phyloP scores from a whole-genome alignment of 2,329 filamentous ascomycete species.

The Tolypocladium tropicale region DNA sequence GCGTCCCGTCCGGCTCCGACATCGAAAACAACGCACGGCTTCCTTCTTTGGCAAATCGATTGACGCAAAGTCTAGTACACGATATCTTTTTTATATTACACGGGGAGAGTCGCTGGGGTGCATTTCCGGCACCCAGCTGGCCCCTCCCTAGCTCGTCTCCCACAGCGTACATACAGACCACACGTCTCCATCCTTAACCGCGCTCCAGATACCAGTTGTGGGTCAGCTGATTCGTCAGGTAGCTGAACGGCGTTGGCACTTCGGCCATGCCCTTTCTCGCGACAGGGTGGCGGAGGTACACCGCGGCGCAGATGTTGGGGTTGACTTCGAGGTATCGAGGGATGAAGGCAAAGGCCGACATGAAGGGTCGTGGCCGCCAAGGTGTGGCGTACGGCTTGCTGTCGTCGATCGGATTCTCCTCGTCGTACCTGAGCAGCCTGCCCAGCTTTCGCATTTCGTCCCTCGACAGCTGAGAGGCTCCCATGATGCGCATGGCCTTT shows the following conservation, averaged over 20 bases:
- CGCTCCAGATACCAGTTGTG: constrained; percentile 92
- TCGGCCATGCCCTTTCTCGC: constrained; percentile 71
- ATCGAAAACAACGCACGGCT: too few relatives aligned
- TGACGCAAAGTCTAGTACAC: not conserved
- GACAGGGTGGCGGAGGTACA: constrained; percentile 90
- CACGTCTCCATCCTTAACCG: constrained; percentile 43
- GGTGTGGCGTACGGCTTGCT: constrained; percentile 82
- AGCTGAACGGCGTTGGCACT: constrained; percentile 72
- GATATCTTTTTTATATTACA: not conserved
- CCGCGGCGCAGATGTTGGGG: constrained; percentile 89
- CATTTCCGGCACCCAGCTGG: not conserved
- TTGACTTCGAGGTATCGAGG: constrained; percentile 95
- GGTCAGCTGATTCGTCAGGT: constrained; percentile 64
- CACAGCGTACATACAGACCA: not conserved
- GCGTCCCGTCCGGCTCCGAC: not conserved
- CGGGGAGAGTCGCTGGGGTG: not conserved
- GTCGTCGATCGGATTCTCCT: constrained; percentile 66
- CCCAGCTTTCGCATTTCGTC: constrained; percentile 45
- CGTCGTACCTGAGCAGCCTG: constrained; percentile 49
- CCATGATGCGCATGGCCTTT: constrained; percentile 22
- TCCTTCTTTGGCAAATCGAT: not conserved
- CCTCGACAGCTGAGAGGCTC: constrained; percentile 24
- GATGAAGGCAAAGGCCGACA: constrained; percentile 90
- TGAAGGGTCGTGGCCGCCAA: constrained; percentile 78
- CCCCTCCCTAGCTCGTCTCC: not conserved